Evolutionary conservation across 768 basidiomycete genomes (phyloP), one percentile per base, ranked within the genome.

Genomic region (Tricholoma saponaceum): DNA sequence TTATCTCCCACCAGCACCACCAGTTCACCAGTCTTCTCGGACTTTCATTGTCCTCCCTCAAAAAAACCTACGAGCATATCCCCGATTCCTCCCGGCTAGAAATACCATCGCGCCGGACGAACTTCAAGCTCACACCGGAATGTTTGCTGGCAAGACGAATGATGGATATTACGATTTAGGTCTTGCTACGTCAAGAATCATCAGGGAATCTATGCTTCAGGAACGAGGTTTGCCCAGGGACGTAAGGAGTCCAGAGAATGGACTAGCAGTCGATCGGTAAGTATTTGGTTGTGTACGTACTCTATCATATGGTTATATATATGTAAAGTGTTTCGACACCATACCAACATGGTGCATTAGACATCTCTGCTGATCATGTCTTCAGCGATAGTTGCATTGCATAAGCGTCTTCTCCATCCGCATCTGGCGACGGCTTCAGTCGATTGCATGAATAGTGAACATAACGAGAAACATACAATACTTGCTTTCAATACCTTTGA

Each of bases 341-440:
- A 46, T 23, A 41, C 39, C 3, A 32, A 32, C n/a, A 32, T 1
- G 30, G 7, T 32, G 30, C 7, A 8, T 10, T 32, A 32, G 30
- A 32, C 30, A 32, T 8, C 30, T 32, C 7, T 10, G 30, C n/a
- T 32, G n/a, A 30, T 28, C 16, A 28, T 28, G 32, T 28, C 58
- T 81, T 77, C 58, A 93, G 74, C 6, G 79, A 76, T 43, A 93
- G 79, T 22, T 86, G 81, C 94, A 97, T 97, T 2, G 91, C 87
- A 67, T 93, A 95, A 20, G 95, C 95, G 60, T 95, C 93, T 72
- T 97, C 94, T 3, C 94, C 94, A 66, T 97, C 94, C 2, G 93
- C 95, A 73, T 96, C 94, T 96, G 68, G 33, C 41, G 41, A 52
- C 12, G 18, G 18, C 22, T 25, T 25, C 10, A 12, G 9, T 50